A percentile compares a stretch with the other conserved stretches of the same genome.
phyloP scores from a whole-genome alignment of 768 basidiomycete species.

The Mycena alexandri region DNA sequence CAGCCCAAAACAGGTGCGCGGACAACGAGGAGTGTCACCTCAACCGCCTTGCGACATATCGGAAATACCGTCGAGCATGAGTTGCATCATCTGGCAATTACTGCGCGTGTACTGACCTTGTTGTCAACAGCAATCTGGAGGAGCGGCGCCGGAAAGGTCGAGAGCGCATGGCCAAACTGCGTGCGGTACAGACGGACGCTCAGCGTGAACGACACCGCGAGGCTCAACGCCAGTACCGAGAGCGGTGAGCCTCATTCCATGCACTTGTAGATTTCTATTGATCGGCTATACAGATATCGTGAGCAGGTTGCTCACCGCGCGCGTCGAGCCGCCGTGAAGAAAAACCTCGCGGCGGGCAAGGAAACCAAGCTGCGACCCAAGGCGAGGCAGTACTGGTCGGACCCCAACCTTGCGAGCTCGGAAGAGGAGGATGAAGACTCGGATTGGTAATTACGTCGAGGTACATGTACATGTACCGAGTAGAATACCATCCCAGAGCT shows the following conservation, averaged over 20 bases:
- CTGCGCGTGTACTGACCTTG: not conserved
- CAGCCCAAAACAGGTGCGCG: not conserved
- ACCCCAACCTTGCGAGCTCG: not conserved
- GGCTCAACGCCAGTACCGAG: slow-evolving; percentile 8
- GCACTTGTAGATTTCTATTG: too few species aligned
- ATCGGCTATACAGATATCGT: not conserved
- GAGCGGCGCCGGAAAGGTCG: not conserved
- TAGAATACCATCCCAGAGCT: too few species aligned
- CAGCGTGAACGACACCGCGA: slow-evolving; percentile 4
- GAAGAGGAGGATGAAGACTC: not conserved
- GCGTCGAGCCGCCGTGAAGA: not conserved
- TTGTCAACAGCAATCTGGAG: not conserved
- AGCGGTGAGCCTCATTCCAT: not conserved
- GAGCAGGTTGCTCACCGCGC: slow-evolving; percentile 16
- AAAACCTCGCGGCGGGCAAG: not conserved
- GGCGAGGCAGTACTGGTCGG: slow-evolving; percentile 10
- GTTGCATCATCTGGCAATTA: not conserved
- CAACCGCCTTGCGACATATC: not conserved
- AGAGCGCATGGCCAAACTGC: slow-evolving; percentile 4
- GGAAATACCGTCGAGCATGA: not conserved
- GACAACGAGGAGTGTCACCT: not conserved
- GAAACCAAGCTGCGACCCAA: slow-evolving; percentile 8
- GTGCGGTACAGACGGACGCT: not conserved
- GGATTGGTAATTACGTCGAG: too few species aligned
- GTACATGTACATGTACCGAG: too few species aligned